Evolutionary conservation across 2,329 filamentous ascomycete species (phyloP), one percentile per base, ranked within the genome.

Genomic region (Paracamarosporium sp.): DNA sequence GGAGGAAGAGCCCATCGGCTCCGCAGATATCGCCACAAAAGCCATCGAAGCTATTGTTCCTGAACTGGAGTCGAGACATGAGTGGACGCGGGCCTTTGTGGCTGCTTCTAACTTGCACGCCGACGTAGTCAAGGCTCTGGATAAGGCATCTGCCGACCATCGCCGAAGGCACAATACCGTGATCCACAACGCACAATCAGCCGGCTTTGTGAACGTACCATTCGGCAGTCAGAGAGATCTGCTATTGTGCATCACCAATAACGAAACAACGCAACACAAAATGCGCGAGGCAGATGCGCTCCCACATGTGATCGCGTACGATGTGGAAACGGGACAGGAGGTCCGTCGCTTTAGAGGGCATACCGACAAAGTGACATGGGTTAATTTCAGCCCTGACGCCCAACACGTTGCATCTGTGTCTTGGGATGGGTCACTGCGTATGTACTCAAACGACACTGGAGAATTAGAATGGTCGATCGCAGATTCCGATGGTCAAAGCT

Each of bases 341-440:
- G 31, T 65, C 0, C 50, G 65, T 24, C 56, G 61, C 15, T 57
- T 74, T 5, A 31, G 33, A 5, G 70, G 70, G 20, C 69, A 72
- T 28, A 72, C 65, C 9, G 67, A 72, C 40, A 52, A 56, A 9
- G 69, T 73, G 38, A 63, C 66, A 61, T 72, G 69, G 68, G 57
- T 62, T 24, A 63, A 59, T 3, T 65, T 70, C 44, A 74, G 68
- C 38, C 66, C 70, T 1, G 38, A 73, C 30, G 45, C 56, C 15
- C 33, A 60, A 36, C 48, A 62, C 33, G 59, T 72, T 47, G 68
- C 69, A 4, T 68, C 65, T 2, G 60, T 71, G 13, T 65, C 71
- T 22, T 71, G 65, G 67, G 69, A 73, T 44, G 69, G 69, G 2
- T 66, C 65, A 8, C 30, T 74, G 44, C 67, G 67, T n/a, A 65